phyloP scores from a whole-genome alignment of 2,329 filamentous ascomycete species.

The Alternaria ethzedia region DNA sequence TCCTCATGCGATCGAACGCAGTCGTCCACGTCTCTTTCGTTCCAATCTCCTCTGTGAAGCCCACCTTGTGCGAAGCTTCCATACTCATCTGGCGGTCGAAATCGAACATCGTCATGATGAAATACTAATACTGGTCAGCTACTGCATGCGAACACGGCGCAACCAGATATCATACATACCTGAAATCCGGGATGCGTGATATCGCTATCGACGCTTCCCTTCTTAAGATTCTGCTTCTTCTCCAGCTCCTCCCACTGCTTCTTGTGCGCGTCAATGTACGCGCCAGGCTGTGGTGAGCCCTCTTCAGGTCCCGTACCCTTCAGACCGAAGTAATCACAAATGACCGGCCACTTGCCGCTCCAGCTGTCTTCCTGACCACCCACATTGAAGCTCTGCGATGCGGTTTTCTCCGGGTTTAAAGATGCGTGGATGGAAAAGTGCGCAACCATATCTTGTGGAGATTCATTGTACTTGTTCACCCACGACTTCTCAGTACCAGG shows the following conservation, averaged over 20 bases:
- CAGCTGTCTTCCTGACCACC: constrained; percentile 52
- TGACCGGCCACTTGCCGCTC: constrained; percentile 55
- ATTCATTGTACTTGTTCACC: constrained; percentile 49
- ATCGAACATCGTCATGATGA: constrained; percentile 49
- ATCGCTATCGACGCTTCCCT: constrained; percentile 55
- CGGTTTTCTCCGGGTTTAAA: constrained; percentile 49
- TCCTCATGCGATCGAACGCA: constrained; percentile 52
- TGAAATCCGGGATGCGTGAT: constrained; percentile 46
- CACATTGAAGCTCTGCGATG: constrained; percentile 52
- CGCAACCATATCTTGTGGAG: constrained; percentile 52
- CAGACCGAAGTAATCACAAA: constrained; percentile 56
- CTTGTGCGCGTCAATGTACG: constrained; percentile 36
- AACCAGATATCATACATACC: constrained; percentile 16
- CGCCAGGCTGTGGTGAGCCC: constrained; percentile 35
- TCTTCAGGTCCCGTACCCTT: constrained; percentile 47
- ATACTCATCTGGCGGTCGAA: constrained; percentile 58
- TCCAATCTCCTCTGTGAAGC: constrained; percentile 49
- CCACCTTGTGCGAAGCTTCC: constrained; percentile 46
- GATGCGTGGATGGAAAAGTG: constrained; percentile 53
- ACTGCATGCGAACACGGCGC: background rate
- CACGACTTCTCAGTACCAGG: constrained; percentile 49
- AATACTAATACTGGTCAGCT: constrained; percentile 28
- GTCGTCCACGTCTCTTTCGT: constrained; percentile 53
- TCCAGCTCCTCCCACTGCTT: constrained; percentile 39
- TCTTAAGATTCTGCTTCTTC: constrained; percentile 35